Evolutionary conservation across 345 rosid genomes (phyloP).

Genomic region (Stellera chamaejasme): DNA sequence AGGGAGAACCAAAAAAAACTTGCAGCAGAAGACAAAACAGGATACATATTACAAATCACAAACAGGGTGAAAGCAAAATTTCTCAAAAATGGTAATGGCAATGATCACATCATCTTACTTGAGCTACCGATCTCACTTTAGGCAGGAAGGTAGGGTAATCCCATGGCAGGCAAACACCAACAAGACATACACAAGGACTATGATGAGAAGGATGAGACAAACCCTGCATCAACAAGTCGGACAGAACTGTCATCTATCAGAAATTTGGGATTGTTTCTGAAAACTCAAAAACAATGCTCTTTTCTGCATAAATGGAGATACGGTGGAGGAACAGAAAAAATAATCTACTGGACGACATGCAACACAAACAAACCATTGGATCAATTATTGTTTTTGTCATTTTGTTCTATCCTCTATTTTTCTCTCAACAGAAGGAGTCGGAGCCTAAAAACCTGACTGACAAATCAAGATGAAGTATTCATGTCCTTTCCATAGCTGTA

Average conservation of each 20-base stretch:
- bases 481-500: not conserved
- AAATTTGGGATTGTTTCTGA: not conserved
- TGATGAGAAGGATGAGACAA: conserved; percentile 45
- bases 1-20: too few relatives aligned
- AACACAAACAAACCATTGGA: not conserved
- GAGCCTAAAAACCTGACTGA: not conserved
- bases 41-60: too few relatives aligned
- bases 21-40: too few relatives aligned
- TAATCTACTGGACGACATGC: not conserved
- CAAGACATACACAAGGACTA: conserved; percentile 58
- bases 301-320: not conserved
- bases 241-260: conserved; percentile 2
- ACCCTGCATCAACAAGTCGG: conserved; percentile 47
- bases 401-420: too few relatives aligned
- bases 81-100: too few relatives aligned
- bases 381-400: too few relatives aligned
- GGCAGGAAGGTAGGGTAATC: conserved; percentile 58
- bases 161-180: conserved; percentile 85
- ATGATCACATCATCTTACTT: conserved; percentile 11
- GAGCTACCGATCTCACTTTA: conserved; percentile 30
- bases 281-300: not conserved
- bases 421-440: too few relatives aligned
- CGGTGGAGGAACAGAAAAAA: not conserved
- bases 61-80: too few relatives aligned
- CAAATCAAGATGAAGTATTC: not conserved